Evolutionary conservation across 164 flowering plant genomes (phyloP).

Genomic region (Paratinospora sagittata): DNA sequence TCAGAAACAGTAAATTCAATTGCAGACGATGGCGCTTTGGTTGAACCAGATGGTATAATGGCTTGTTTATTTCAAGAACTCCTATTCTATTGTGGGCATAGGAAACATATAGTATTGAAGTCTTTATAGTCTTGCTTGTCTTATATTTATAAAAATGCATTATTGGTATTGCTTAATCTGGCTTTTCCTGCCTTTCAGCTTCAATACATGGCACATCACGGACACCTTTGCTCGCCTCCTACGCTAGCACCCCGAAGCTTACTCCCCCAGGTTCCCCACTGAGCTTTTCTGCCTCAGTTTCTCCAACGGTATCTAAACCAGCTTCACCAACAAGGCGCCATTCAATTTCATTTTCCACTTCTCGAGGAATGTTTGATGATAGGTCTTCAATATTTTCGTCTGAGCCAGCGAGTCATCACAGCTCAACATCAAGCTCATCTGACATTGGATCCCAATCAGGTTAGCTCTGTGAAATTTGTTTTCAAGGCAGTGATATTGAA

Average conservation of each 20-base stretch:
- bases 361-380: slow-evolving; percentile 64
- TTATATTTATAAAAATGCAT: background rate
- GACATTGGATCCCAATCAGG: slow-evolving; percentile 62
- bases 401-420: slow-evolving; percentile 37
- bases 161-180: background rate
- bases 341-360: slow-evolving; percentile 65
- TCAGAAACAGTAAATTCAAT: slow-evolving; percentile 44
- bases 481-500: background rate
- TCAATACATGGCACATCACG: slow-evolving; percentile 48
- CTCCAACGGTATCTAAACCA: slow-evolving; percentile 66
- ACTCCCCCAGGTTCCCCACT: slow-evolving; percentile 93
- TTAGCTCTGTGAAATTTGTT: slow-evolving; percentile 25
- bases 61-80: too few relatives aligned
- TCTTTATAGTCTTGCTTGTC: background rate
- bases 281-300: slow-evolving; percentile 49
- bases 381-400: slow-evolving; percentile 56
- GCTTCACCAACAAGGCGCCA: slow-evolving; percentile 74
- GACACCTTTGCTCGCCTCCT: slow-evolving; percentile 58
- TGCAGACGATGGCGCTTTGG: slow-evolving; percentile 32
- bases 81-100: background rate
- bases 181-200: slow-evolving; percentile 21
- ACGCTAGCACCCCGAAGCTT: slow-evolving; percentile 61
- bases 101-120: background rate
- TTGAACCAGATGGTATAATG: slow-evolving; percentile 60
- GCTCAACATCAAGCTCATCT: slow-evolving; percentile 44